Conservation (phyloP, 1,284 basidiomycete genomes). For the Ustanciosporium gigantosporum region DNA sequence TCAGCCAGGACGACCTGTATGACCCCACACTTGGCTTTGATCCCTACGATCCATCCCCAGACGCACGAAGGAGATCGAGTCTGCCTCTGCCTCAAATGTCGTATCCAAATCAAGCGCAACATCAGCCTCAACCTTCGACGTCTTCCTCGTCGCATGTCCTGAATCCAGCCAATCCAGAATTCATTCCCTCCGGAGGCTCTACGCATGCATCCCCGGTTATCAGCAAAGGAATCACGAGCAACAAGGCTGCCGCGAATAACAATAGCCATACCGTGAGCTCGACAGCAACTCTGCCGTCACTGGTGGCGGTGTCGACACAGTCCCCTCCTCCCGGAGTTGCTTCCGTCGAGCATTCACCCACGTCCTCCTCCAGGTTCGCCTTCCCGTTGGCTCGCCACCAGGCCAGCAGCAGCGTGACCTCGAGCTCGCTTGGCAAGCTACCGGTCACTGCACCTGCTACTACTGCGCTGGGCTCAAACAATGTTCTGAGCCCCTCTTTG, state of each 20-base stretch:
- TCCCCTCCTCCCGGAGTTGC: conserved; percentile 17
- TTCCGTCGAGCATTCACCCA: conserved; percentile 35
- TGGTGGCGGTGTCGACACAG: conserved; percentile 8
- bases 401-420: neutral
- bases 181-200: conserved; percentile 38
- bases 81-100: conserved; percentile 25
- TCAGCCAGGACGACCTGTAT: conserved; percentile 35
- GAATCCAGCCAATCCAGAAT: conserved; percentile 46
- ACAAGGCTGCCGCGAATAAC: too few species aligned
- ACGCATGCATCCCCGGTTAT: conserved; percentile 31
- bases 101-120: too few species aligned
- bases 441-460: neutral
- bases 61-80: conserved; percentile 32
- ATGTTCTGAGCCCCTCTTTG: conserved; percentile 10
- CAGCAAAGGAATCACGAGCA: conserved; percentile 19
- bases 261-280: neutral
- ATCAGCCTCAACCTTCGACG: conserved; percentile 7
- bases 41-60: conserved; percentile 30
- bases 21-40: conserved; percentile 37
- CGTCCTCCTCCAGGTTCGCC: conserved; percentile 33
- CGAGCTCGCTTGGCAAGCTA: conserved; percentile 2
- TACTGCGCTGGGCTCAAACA: conserved; percentile 3
- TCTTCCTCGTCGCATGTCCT: conserved; percentile 14
- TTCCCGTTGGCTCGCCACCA: conserved; percentile 37
- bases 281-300: neutral